Evolutionary conservation across 306 rosid genomes (phyloP).

Genomic region (Cicer pinnatifidum): DNA sequence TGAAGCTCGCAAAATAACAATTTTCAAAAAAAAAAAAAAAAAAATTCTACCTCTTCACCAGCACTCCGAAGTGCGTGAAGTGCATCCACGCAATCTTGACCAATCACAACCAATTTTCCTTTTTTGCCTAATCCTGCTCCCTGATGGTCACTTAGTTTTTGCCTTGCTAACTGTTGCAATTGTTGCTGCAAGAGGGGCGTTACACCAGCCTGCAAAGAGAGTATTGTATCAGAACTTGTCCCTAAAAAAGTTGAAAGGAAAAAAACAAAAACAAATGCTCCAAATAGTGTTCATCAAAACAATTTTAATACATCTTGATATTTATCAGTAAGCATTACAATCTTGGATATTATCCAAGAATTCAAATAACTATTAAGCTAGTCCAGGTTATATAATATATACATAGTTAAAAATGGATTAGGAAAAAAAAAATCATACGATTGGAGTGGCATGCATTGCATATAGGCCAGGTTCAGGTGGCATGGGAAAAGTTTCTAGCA

Average conservation of each 20-base stretch:
- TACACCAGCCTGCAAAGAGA: conserved; percentile 76
- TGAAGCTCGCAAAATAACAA: conserved; percentile 1
- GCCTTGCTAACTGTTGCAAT: conserved; percentile 71
- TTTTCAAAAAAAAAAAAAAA: neutral
- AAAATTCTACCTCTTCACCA: conserved; percentile 72
- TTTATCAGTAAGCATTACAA: conserved; percentile 23
- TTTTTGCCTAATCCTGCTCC: conserved; percentile 57
- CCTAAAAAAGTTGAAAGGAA: conserved; percentile 38
- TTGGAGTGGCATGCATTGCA: neutral
- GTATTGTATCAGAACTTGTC: conserved; percentile 17
- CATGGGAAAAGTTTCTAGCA: neutral
- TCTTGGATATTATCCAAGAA: conserved; percentile 25
- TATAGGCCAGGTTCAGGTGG: neutral
- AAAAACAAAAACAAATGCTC: conserved; percentile 17
- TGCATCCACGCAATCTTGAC: conserved; percentile 90
- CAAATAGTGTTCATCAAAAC: neutral
- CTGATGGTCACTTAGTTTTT: conserved; percentile 54
- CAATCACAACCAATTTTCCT: conserved; percentile 75
- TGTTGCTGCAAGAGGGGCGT: conserved; percentile 84
- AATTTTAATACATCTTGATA: conserved; percentile 21
- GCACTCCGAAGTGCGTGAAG: conserved; percentile 81
- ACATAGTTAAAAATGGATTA: neutral
- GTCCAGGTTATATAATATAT: conserved; percentile 8
- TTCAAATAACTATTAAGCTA: conserved; percentile 7
- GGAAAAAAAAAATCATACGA: neutral